Evolutionary conservation across 139 green algal genomes (phyloP).

Genomic region (Gonium pectorale): DNA sequence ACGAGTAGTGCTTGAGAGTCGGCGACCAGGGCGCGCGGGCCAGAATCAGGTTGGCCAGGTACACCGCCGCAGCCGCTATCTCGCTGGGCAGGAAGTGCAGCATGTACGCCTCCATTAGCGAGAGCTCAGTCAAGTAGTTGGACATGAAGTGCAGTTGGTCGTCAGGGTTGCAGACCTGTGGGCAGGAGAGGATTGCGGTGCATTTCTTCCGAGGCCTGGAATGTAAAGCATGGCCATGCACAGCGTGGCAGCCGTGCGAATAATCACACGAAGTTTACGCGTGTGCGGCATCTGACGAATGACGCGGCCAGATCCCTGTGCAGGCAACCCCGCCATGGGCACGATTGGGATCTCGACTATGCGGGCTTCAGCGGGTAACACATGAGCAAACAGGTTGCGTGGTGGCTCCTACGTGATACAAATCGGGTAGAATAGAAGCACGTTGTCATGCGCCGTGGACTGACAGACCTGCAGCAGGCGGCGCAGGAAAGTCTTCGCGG

Average conservation of each 20-base stretch:
- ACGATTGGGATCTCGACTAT: too few species aligned
- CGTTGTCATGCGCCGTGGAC: background rate
- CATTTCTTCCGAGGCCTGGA: background rate
- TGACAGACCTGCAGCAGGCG: slow-evolving; percentile 59
- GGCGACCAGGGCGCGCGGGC: slow-evolving; percentile 48
- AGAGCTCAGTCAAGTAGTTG: slow-evolving; percentile 92
- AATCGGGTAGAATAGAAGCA: background rate
- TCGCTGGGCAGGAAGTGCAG: slow-evolving; percentile 84
- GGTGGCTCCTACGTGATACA: background rate
- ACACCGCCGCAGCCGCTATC: slow-evolving; percentile 83
- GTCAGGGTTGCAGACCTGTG: slow-evolving; percentile 64
- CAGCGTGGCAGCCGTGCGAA: background rate
- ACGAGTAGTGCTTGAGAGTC: slow-evolving; percentile 61
- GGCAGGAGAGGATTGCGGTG: background rate
- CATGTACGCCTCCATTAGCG: slow-evolving; percentile 89
- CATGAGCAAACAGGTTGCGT: too few species aligned
- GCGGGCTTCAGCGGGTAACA: too few species aligned
- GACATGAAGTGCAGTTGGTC: slow-evolving; percentile 77
- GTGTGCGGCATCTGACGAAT: too few species aligned
- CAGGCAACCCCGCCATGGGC: too few species aligned
- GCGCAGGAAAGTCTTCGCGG: slow-evolving; percentile 92
- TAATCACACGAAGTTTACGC: too few species aligned
- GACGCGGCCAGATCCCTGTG: too few species aligned
- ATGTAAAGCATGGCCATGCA: background rate
- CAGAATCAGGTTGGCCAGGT: slow-evolving; percentile 81